Percentiles rank a stretch among this genome's conserved stretches.
Conservation (phyloP, 148 eudicot genomes). For the Rhododendron henanense region DNA sequence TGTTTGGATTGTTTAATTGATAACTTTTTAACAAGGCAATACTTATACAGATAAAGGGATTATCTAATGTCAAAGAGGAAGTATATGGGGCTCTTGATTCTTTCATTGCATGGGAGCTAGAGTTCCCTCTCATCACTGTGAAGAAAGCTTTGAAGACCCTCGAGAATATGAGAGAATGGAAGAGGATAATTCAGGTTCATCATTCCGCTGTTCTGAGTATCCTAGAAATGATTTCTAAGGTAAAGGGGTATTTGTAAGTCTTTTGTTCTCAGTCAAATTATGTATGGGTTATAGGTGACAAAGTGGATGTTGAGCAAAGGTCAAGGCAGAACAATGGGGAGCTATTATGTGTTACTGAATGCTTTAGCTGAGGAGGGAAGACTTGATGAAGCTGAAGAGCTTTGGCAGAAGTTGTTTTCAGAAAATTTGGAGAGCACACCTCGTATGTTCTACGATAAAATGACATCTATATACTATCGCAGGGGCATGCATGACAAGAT, state of each 20-base stretch:
- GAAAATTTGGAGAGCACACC: conserved; percentile 87
- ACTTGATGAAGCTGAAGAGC: conserved; percentile 89
- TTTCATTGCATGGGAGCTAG: conserved; percentile 94
- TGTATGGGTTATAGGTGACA: conserved; percentile 48
- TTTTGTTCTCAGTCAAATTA: neutral
- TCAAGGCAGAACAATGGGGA: conserved; percentile 96
- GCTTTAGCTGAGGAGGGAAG: conserved; percentile 88
- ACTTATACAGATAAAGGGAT: conserved; percentile 55
- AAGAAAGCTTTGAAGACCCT: conserved; percentile 83
- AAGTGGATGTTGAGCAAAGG: conserved; percentile 99
- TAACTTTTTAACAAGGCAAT: neutral
- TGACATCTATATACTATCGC: conserved; percentile 61
- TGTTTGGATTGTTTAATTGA: neutral
- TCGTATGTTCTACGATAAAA: conserved; percentile 77
- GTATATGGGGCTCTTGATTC: conserved; percentile 95
- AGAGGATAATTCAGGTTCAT: conserved; percentile 81
- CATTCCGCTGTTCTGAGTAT: neutral
- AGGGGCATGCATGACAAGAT: conserved; percentile 77
- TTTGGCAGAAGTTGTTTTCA: conserved; percentile 67
- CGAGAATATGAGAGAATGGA: conserved; percentile 77
- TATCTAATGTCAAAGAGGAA: conserved; percentile 98
- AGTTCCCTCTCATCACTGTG: conserved; percentile 84
- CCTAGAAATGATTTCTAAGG: conserved; percentile 5
- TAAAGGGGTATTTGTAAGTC: neutral
- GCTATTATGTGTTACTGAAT: conserved; percentile 63